Evolutionary conservation across 768 basidiomycete genomes (phyloP), one percentile per base, ranked within the genome.

Genomic region (Mycena chlorophos): DNA sequence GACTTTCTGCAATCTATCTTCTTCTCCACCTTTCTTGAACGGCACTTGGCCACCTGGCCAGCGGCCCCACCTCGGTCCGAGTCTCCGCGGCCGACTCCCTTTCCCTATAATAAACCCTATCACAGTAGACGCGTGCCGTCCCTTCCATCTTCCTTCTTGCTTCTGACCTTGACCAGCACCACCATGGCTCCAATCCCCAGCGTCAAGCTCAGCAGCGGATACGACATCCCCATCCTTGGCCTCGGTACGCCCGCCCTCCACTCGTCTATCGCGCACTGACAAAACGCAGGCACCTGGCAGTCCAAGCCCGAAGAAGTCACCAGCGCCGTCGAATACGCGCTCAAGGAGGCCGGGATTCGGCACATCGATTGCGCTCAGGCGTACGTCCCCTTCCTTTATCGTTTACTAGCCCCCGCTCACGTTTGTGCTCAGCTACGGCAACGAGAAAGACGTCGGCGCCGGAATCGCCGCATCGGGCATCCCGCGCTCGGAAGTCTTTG

Each of bases 401-500:
- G 65, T 37, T 10, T 10, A 37, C n/a, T 10, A 56, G 37, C 56
- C 73, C 84, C 86, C 78, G 73, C 52, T 38, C 10, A 43, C 10
- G 14, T 16, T 8, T 20, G 26, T 23, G 28, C n/a, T 2, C 28
- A 58, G 57, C 1, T 88, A 88, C 64, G 79, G 80, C 52, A 94
- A 93, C 66, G 91, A 94, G 69, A 83, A 84, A 64, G 86, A 89
- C 60, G 91, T 94, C 16, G 93, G 91, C 5, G 79, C 85, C 57
- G 93, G 91, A 12, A 83, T 95, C 66, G 84, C 79, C 60, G 81
- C 78, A 29, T 87, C 86, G 55, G 94, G 90, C 26, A 79, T 94
- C 22, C 85, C 87, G 25, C 79, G 93, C 60, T 80, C 82, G 16
- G 87, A 94, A 61, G 66, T 78, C 34, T 80, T 77, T 55, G 78